These are phyloP conservation scores for Hortiboletus flavorubellus DNA, from an alignment of 768 basidiomycete genomes.

Conservation along the genomic window DNA sequence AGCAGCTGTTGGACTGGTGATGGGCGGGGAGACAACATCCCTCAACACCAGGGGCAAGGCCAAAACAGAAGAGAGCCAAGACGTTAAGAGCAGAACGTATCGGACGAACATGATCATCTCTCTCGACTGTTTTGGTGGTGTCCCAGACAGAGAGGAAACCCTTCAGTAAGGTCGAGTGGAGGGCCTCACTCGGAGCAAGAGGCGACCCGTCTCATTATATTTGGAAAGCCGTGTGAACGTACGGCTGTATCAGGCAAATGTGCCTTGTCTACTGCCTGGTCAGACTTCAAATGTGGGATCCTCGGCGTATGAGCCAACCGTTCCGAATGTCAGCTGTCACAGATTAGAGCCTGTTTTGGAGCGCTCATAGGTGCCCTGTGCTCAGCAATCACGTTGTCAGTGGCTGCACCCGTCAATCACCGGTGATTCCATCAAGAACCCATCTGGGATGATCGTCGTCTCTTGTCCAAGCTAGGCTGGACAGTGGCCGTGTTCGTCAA, in stretches of 20 bases:
- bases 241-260: conserved; percentile 9
- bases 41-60: conserved; percentile 36
- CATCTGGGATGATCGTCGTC: conserved; percentile 5
- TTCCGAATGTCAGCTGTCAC: background rate
- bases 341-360: background rate
- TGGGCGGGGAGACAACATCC: conserved; percentile 48
- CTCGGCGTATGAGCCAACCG: background rate
- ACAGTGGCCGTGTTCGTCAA: background rate
- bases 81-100: conserved; percentile 22
- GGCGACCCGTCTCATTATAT: conserved; percentile 15
- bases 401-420: conserved; percentile 5
- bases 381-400: background rate
- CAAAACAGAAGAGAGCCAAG: conserved; percentile 16
- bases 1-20: conserved; percentile 40
- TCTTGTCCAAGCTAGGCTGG: background rate
- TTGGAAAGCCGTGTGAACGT: conserved; percentile 20
- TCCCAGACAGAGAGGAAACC: conserved; percentile 17
- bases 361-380: background rate
- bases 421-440: conserved; percentile 8
- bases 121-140: conserved; percentile 1
- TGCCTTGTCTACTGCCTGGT: background rate
- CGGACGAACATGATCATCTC: conserved; percentile 25
- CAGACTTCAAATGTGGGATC: conserved; percentile 1
- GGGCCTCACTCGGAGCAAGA: conserved; percentile 12
- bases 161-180: conserved; percentile 2